Evolutionary conservation across 169 alveolate genomes (phyloP).

Genomic region (Eimeria acervulina): DNA sequence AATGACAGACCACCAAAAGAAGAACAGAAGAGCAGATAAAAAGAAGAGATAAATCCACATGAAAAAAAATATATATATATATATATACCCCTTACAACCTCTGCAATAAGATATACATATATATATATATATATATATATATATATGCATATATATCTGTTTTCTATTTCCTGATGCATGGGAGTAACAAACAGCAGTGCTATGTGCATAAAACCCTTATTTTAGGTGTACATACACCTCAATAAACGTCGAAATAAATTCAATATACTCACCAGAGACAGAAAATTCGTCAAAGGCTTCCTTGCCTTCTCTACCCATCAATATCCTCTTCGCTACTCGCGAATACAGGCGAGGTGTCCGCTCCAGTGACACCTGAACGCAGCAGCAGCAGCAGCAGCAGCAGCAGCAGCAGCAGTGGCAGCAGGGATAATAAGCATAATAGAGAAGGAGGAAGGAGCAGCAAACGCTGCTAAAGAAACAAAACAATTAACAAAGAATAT

Average conservation of each 20-base stretch:
- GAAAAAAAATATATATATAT: neutral
- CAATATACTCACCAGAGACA: slow-evolving; percentile 63
- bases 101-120: too few species aligned
- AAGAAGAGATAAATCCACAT: neutral
- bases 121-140: too few species aligned
- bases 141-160: too few species aligned
- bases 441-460: neutral
- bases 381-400: slow-evolving; percentile 12
- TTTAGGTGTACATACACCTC: neutral
- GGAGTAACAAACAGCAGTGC: too few species aligned
- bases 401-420: neutral
- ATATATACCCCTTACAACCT: neutral
- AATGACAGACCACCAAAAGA: neutral
- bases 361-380: slow-evolving; percentile 76
- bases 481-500: neutral
- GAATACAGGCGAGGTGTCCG: slow-evolving; percentile 69
- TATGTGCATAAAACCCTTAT: too few species aligned
- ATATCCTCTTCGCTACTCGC: slow-evolving; percentile 65
- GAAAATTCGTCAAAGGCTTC: slow-evolving; percentile 64
- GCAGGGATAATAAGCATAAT: neutral
- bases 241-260: too few species aligned
- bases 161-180: too few species aligned
- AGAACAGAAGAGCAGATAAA: neutral
- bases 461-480: neutral
- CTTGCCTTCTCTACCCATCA: slow-evolving; percentile 71